Percentiles rank a stretch among this genome's conserved stretches.
Evolutionary conservation across 495 filamentous ascomycete genomes (phyloP).

Genomic region (Lophium mytilinum): DNA sequence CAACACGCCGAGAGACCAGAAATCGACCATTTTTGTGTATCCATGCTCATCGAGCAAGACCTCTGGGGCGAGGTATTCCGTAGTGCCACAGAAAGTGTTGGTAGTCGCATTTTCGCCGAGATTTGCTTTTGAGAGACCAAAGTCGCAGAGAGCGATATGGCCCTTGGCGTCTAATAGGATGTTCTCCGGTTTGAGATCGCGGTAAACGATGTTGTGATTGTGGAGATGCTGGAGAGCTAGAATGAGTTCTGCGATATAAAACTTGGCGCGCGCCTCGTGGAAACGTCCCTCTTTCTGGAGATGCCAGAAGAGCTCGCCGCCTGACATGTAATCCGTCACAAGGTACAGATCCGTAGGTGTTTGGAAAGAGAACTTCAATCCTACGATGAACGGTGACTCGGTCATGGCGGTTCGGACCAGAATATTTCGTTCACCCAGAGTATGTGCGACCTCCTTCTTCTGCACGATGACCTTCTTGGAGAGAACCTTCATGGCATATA

Average conservation of each 20-base stretch:
- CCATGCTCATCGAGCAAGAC: conserved; percentile 91
- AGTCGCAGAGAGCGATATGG: conserved; percentile 79
- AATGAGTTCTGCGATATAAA: conserved; percentile 97
- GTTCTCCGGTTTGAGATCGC: conserved; percentile 82
- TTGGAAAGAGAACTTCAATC: conserved; percentile 97
- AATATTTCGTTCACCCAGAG: conserved; percentile 93
- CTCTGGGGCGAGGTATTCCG: conserved; percentile 93
- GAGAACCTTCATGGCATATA: conserved; percentile 98
- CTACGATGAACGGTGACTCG: conserved; percentile 95
- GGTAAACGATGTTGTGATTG: conserved; percentile 94
- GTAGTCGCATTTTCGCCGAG: conserved; percentile 92
- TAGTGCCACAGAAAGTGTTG: conserved; percentile 98
- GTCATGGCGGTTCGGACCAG: conserved; percentile 91
- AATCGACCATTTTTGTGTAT: conserved; percentile 99
- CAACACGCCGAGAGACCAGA: conserved; percentile 95
- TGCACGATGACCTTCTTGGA: conserved; percentile 99
- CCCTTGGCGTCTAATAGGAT: conserved; percentile 78
- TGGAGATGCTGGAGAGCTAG: conserved; percentile 92
- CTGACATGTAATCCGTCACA: conserved; percentile 99
- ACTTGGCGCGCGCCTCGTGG: conserved; percentile 88
- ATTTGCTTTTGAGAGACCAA: conserved; percentile 94
- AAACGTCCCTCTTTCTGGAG: conserved; percentile 96
- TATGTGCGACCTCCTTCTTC: conserved; percentile 98
- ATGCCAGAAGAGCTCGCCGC: conserved; percentile 97
- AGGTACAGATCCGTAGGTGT: conserved; percentile 93